phyloP scores from a whole-genome alignment of 352 stramenopile species.

The Globisporangium barbulae region DNA sequence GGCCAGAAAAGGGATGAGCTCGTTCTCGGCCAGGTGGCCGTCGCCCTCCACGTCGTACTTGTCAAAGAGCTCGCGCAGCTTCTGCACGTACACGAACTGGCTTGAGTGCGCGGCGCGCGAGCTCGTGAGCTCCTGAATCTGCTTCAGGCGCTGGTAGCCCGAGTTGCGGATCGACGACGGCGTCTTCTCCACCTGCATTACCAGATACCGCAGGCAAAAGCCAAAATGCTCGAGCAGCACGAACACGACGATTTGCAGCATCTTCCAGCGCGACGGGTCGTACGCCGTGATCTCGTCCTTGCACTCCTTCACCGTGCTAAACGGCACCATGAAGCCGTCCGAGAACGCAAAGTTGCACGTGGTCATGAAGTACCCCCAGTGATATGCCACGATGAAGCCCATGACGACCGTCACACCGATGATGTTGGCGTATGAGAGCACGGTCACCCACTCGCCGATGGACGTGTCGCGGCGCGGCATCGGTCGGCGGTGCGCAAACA shows the following conservation, averaged over 20 bases:
- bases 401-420: slow-evolving; percentile 81
- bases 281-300: slow-evolving; percentile 19
- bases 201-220: slow-evolving; percentile 83
- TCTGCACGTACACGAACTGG: slow-evolving; percentile 84
- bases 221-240: slow-evolving; percentile 78
- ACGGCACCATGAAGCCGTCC: slow-evolving; percentile 72
- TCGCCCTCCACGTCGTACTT: slow-evolving; percentile 68
- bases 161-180: slow-evolving; percentile 70
- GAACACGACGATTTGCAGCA: slow-evolving; percentile 82
- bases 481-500: slow-evolving; percentile 75
- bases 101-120: slow-evolving; percentile 47
- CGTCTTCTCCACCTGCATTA: slow-evolving; percentile 75
- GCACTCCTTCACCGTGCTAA: slow-evolving; percentile 45
- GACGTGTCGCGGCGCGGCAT: slow-evolving; percentile 81
- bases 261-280: slow-evolving; percentile 50
- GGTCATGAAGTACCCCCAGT: slow-evolving; percentile 77
- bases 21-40: slow-evolving; percentile 60
- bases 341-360: slow-evolving; percentile 73
- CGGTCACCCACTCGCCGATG: slow-evolving; percentile 83
- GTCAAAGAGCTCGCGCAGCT: slow-evolving; percentile 77
- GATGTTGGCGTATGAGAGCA: slow-evolving; percentile 85
- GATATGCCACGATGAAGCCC: slow-evolving; percentile 81
- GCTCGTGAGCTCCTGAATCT: slow-evolving; percentile 73
- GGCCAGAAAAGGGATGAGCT: slow-evolving; percentile 70
- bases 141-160: slow-evolving; percentile 71